Evolutionary conservation across 805 yeast species (phyloP), one percentile per base, ranked within the genome.

Genomic region (Candida gorgasii): DNA sequence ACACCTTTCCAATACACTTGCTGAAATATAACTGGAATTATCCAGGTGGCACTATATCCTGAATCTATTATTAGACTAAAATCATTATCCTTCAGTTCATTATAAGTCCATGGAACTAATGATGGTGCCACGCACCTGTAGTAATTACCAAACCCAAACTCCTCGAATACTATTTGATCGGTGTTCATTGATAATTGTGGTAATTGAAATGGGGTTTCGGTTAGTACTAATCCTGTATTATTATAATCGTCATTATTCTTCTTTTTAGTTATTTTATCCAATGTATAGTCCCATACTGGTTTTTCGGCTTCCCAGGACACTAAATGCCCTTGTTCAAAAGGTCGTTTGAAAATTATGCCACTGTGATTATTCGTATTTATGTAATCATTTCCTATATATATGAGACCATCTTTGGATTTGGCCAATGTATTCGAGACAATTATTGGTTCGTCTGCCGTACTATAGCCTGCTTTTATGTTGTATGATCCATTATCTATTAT

Each of bases 141-240:
- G 45, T 86, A 75, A 23, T 80, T 76, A 11, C 73, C 73, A 55
- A 93, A 86, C 3, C 88, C 95, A 57, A 84, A 93, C 57, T 93
- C 98, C 61, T 93, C 99, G 65, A 95, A 92, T 0, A 93, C 76
- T 0, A 93, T 85, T 63, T 89, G 96, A 59, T 93, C 98, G 12
- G 88, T 84, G 60, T 86, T 86, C 51, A 81, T 81, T 27, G 95
- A 86, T 23, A 92, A 71, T 40, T 81, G 84, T 1, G 96, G 93
- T 23, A 92, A 65, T 39, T 89, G 85, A 57, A 84, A 81, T 17
- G 95, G 92, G 4, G 88, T 71, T 54, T 93, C 97, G 1, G 90
- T 82, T 37, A 87, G 72, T 0, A 89, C 71, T 31, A 93, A 67
- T 43, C 84, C 80, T 2, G 78, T 66, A 1, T 36, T 20, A 8